Base-by-base conservation (phyloP, 345 rosid genomes). In the Sonneratia alba region DNA sequence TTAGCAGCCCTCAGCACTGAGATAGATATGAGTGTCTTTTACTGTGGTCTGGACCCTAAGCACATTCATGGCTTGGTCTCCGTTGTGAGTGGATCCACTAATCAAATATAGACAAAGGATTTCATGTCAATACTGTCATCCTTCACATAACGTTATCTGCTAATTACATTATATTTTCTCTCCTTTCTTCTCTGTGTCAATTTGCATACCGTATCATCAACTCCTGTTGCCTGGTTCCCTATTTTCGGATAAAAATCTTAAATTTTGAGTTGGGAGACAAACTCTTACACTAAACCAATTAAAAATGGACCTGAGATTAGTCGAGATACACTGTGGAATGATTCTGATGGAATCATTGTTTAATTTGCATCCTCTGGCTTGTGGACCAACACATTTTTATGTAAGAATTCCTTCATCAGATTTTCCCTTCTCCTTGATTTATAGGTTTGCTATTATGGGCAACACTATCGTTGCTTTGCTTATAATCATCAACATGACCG, bases 361-460 rank as follows among this genome's bases (percentile, higher is more conserved):
- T 13, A 47, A 47, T 47, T 4, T 47, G 51, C 51, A 47, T 47
- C 9, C 3, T 47, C 51, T 47, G 51, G 15, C 15, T 47, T 47
- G 51, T 47, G 3, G 51, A 47, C 15, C 51, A 7, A 47, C 12
- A 48, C 13, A 4, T 47, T 47, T 2, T 47, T 47, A 47, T 47
- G 51, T 1, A 47, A 47, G 51, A 47, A 47, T 47, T 47, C 51
- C 51, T 53, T 70, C 37, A 15, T 32, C 53, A 24, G 49, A 53
- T 0, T 9, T n/a, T 21, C 6, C 24, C 13, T 70, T 56, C 68
- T 70, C 67, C 27, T 63, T 22, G 45, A 37, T 32, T 37, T 21
- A 70, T 73, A 94, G 99, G 99, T 95, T 77, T 94, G 99, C 83
- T 94, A 94, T 76, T 90, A 90, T 61, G 99, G 99, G 72, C 99